Evolutionary conservation across 768 basidiomycete genomes (phyloP).

Genomic region (Brasilioporus rufonigricans): DNA sequence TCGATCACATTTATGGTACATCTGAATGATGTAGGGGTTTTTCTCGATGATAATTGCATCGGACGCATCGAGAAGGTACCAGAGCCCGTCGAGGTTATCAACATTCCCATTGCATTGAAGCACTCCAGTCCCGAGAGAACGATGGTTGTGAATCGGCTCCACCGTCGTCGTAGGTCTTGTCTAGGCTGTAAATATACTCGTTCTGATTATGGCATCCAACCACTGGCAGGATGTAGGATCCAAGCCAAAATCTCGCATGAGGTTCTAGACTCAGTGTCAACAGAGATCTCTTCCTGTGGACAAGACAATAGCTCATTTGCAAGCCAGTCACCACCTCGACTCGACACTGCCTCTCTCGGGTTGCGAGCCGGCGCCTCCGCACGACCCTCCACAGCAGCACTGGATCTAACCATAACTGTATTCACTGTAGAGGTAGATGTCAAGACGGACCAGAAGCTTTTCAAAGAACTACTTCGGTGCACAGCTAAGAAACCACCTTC

Average conservation of each 20-base stretch:
- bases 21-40: slow-evolving; percentile 71
- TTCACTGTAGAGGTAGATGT: neutral
- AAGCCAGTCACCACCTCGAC: too few relatives aligned
- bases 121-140: slow-evolving; percentile 53
- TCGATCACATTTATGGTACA: slow-evolving; percentile 89
- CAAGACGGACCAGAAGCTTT: neutral
- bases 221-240: too few relatives aligned
- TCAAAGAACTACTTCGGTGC: slow-evolving; percentile 59
- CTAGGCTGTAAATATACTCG: too few relatives aligned
- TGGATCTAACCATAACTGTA: neutral
- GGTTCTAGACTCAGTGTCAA: too few relatives aligned
- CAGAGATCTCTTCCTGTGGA: too few relatives aligned
- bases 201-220: too few relatives aligned
- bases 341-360: too few relatives aligned
- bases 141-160: slow-evolving; percentile 54
- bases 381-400: too few relatives aligned
- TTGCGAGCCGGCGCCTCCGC: too few relatives aligned
- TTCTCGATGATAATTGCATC: slow-evolving; percentile 70
- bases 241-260: too few relatives aligned
- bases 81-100: slow-evolving; percentile 8
- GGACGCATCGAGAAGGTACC: slow-evolving; percentile 45
- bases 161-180: too few relatives aligned
- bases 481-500: slow-evolving; percentile 55
- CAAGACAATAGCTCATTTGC: too few relatives aligned
- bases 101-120: slow-evolving; percentile 42